phyloP scores from a whole-genome alignment of 208 protist species.

The Acanthamoeba lugdunensis region DNA sequence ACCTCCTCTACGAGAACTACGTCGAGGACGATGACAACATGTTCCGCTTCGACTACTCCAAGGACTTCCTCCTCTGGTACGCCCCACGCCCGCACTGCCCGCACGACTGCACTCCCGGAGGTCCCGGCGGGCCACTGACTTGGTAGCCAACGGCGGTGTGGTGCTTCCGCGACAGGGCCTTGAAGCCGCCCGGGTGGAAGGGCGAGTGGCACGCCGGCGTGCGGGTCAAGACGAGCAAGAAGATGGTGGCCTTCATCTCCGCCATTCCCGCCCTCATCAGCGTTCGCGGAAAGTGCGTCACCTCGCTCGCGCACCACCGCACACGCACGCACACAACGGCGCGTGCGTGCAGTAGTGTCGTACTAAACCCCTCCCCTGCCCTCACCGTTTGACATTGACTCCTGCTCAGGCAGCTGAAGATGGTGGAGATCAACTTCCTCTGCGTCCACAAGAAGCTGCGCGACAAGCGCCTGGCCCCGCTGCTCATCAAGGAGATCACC shows the following conservation, averaged over 20 bases:
- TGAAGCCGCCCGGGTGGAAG: constrained; percentile 94
- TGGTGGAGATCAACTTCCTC: constrained; percentile 99
- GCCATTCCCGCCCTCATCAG: constrained; percentile 92
- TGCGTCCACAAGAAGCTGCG: constrained; percentile 98
- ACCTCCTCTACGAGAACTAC: constrained; percentile 97
- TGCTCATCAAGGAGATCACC: constrained; percentile 98
- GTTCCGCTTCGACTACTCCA: constrained; percentile 99
- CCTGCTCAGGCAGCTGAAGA: constrained; percentile 75
- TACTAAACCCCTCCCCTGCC: neutral
- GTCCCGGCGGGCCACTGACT: too few species aligned
- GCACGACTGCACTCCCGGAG: too few species aligned
- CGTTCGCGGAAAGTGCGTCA: constrained; percentile 78
- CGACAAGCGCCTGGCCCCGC: constrained; percentile 95
- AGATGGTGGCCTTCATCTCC: constrained; percentile 96
- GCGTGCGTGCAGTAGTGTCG: too few species aligned
- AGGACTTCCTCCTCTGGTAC: constrained; percentile 95
- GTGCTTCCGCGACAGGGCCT: constrained; percentile 86
- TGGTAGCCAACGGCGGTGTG: neutral
- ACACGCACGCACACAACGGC: neutral
- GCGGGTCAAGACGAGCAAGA: constrained; percentile 88
- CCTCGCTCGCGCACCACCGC: neutral
- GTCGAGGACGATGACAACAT: constrained; percentile 98
- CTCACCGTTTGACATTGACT: neutral
- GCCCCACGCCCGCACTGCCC: too few species aligned
- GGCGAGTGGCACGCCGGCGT: constrained; percentile 96